A percentile compares a stretch with the other conserved stretches of the same genome.
These are phyloP conservation scores for Sodiomyces alkalinus DNA, from an alignment of 2,329 filamentous ascomycete genomes.

Conservation along the genomic window DNA sequence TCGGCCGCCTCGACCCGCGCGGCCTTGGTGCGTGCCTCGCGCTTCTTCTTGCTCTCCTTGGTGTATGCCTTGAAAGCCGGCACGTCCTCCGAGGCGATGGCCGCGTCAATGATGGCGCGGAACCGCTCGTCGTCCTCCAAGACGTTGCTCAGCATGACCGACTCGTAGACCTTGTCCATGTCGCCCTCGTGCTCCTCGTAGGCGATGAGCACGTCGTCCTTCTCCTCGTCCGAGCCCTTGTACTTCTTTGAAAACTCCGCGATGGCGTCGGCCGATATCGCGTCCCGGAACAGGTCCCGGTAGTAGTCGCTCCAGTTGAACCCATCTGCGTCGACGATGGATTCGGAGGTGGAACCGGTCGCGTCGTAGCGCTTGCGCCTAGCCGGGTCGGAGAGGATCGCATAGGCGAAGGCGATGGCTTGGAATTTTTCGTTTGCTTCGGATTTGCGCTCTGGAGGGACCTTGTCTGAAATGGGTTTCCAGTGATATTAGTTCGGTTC, in stretches of 20 bases:
- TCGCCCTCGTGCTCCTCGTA: constrained; percentile 61
- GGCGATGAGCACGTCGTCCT: constrained; percentile 57
- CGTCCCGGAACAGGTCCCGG: constrained; percentile 63
- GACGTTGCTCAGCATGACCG: constrained; percentile 75
- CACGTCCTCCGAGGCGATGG: constrained; percentile 57
- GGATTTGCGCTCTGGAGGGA: constrained; percentile 47
- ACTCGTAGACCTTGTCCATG: constrained; percentile 63
- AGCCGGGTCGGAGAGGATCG: constrained; percentile 69
- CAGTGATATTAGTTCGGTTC: too few species aligned
- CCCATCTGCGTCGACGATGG: constrained; percentile 58
- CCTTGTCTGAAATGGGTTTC: too few species aligned
- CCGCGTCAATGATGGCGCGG: constrained; percentile 62
- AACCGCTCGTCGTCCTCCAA: constrained; percentile 78
- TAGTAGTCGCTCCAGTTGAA: constrained; percentile 92
- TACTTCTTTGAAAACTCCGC: constrained; percentile 63
- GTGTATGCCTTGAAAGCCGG: constrained; percentile 53
- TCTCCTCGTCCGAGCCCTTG: constrained; percentile 76
- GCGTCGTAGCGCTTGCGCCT: constrained; percentile 77
- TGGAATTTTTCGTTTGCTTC: constrained; percentile 74
- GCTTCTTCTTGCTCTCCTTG: constrained; percentile 54
- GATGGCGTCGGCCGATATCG: constrained; percentile 61
- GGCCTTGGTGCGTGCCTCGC: constrained; percentile 39
- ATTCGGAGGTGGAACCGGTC: constrained; percentile 80
- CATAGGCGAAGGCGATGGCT: constrained; percentile 83
- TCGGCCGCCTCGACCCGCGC: constrained; percentile 55